A percentile compares a stretch with the other conserved stretches of the same genome.
Evolutionary conservation across 2,329 filamentous ascomycete genomes (phyloP).

Genomic region (Pezicula carpinea): DNA sequence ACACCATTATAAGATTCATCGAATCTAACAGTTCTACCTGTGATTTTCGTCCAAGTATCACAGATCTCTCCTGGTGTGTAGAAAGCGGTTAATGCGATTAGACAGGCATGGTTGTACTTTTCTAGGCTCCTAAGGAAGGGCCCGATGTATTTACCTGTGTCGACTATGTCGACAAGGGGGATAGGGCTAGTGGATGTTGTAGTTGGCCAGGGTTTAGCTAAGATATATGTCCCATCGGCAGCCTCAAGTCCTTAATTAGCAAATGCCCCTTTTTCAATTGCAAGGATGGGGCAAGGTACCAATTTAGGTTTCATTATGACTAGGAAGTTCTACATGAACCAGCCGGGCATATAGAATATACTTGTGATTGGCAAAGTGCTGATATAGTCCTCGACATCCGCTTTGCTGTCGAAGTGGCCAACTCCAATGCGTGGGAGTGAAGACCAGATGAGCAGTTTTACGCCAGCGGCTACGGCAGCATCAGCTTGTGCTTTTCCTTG

Average conservation of each 20-base stretch:
- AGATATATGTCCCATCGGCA: conserved; percentile 13
- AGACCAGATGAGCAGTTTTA: conserved; percentile 37
- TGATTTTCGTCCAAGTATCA: conserved; percentile 26
- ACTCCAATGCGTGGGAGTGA: conserved; percentile 28
- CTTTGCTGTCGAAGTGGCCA: conserved; percentile 27
- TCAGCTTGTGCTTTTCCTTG: neutral
- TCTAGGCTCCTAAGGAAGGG: conserved; percentile 39
- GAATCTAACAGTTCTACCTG: conserved; percentile 26
- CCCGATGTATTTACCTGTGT: conserved; percentile 26
- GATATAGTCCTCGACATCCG: conserved; percentile 25
- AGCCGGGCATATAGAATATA: conserved; percentile 39
- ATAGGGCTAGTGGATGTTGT: conserved; percentile 16
- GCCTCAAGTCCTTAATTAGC: too few relatives aligned
- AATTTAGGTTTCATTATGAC: neutral
- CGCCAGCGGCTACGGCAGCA: conserved; percentile 22
- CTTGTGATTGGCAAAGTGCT: conserved; percentile 34
- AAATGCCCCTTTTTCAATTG: conserved; percentile 3
- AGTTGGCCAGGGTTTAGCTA: conserved; percentile 9
- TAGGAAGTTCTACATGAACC: conserved; percentile 33
- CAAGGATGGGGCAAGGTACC: too few relatives aligned
- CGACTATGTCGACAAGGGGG: conserved; percentile 25
- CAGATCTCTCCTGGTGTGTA: conserved; percentile 28
- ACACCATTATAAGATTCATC: conserved; percentile 49
- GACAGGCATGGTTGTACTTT: conserved; percentile 36
- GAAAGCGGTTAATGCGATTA: conserved; percentile 39